Conservation (phyloP, 768 basidiomycete genomes). For the Chlorophyllum brunneum region DNA sequence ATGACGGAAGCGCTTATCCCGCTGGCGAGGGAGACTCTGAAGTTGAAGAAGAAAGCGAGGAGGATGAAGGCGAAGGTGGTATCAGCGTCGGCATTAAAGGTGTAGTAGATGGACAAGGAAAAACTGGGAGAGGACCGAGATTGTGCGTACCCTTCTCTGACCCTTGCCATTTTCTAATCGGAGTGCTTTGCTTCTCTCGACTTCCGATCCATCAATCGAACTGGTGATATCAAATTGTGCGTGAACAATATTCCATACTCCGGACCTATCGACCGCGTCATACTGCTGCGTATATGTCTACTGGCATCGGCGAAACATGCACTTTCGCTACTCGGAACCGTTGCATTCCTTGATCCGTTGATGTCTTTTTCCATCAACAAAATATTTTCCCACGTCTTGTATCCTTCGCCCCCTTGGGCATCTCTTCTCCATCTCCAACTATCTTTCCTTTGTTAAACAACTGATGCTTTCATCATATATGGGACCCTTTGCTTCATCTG, state of each 20-base stretch:
- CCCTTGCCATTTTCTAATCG: conserved; percentile 1
- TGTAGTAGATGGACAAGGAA: conserved; percentile 21
- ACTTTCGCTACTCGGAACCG: neutral
- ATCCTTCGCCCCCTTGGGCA: neutral
- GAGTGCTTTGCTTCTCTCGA: neutral
- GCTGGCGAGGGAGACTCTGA: conserved; percentile 28
- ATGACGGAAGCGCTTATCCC: conserved; percentile 15
- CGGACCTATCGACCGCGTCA: neutral
- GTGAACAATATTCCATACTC: neutral
- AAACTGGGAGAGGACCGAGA: conserved; percentile 27
- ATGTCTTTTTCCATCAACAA: neutral
- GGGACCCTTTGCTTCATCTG: neutral
- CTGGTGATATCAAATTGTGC: neutral
- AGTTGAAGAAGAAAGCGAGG: conserved; percentile 37
- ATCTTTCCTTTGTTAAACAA: neutral
- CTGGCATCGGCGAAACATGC: neutral
- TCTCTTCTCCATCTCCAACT: neutral
- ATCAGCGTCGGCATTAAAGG: conserved; percentile 40
- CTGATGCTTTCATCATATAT: no score
- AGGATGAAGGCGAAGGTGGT: conserved; percentile 32
- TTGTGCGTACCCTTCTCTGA: conserved; percentile 28
- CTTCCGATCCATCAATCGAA: neutral
- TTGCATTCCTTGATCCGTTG: conserved; percentile 5
- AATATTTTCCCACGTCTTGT: neutral
- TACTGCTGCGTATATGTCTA: neutral